A percentile compares a stretch with the other conserved stretches of the same genome.
These are phyloP conservation scores for Phialophora expanda DNA, from an alignment of 2,329 filamentous ascomycete genomes.

Conservation along the genomic window DNA sequence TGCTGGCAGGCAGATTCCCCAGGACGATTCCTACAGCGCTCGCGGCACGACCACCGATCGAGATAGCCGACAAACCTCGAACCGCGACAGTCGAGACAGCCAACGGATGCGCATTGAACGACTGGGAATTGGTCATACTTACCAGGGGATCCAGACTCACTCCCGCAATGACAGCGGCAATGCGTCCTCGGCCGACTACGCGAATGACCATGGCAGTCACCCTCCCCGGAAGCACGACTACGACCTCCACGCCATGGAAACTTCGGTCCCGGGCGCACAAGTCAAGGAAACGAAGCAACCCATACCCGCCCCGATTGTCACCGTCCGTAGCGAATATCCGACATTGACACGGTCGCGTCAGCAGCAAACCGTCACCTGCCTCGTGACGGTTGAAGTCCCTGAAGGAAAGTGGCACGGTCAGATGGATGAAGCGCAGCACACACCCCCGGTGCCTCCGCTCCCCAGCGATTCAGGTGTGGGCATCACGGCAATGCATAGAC, in stretches of 20 bases:
- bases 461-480: constrained; percentile 56
- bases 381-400: constrained; percentile 91
- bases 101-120: constrained; percentile 55
- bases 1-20: constrained; percentile 41
- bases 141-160: constrained; percentile 54
- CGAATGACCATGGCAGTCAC: constrained; percentile 60
- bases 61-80: constrained; percentile 41
- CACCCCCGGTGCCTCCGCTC: constrained; percentile 57
- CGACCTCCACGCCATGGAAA: constrained; percentile 95
- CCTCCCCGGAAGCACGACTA: constrained; percentile 81
- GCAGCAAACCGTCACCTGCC: constrained; percentile 91
- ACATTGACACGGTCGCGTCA: constrained; percentile 89
- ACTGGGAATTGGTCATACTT: constrained; percentile 43
- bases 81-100: constrained; percentile 51
- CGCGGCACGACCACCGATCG: constrained; percentile 22
- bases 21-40: constrained; percentile 40
- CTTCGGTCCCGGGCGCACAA: constrained; percentile 75
- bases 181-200: constrained; percentile 77
- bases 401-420: constrained; percentile 90
- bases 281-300: constrained; percentile 74
- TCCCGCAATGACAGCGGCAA: constrained; percentile 77
- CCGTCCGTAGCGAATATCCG: constrained; percentile 93
- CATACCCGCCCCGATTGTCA: constrained; percentile 89
- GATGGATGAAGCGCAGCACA: constrained; percentile 72
- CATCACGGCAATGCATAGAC: constrained; percentile 45